Base-by-base conservation (phyloP, 306 rosid genomes). In the Sicyos edulis region DNA sequence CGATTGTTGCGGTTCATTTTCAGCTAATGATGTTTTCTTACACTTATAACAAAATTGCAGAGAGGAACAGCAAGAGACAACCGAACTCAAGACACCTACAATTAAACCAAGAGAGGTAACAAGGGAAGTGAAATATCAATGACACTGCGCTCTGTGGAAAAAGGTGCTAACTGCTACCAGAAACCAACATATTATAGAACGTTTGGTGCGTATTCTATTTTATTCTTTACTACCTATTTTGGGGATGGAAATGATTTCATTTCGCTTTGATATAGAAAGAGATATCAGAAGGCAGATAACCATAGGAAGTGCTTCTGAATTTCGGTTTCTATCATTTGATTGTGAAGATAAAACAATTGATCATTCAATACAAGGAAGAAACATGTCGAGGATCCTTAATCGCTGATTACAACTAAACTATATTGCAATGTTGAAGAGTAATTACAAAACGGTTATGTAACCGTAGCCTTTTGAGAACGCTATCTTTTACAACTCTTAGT, bases 131-230 rank as follows among this genome's bases (percentile, higher is more conserved):
- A 62, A 54, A 54, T 50, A 62, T 8, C 37, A 62, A 62, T 34
- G 52, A 26, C 26, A n/a, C 16, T 37, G 24, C 51, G 4, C 9
- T 63, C 1, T 63, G 51, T 34, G 70, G 16, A 63, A 62, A 9
- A 63, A 37, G 70, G 51, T 63, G 9, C 70, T n/a, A n/a, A n/a
- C n/a, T n/a, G n/a, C n/a, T 17, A 47, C 70, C 70, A 26, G 19
- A 59, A 59, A 59, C 19, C 65, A 63, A 2, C 70, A 5, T 63
- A n/a, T 13, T 8, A 16, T 34, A 8, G 22, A 62, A 32, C 49
- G 9, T 7, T 62, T 40, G 50, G 70, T 63, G 26, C 16, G 1
- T 63, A 63, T 63, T 63, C 51, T 63, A 17, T 63, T 63, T 40
- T 9, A 62, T n/a, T 34, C 14, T 62, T 37, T 62, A 32, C 50